Percentiles rank a stretch among this genome's conserved stretches.
phyloP scores from a whole-genome alignment of 208 protist species.

The Crithidia mellificae region DNA sequence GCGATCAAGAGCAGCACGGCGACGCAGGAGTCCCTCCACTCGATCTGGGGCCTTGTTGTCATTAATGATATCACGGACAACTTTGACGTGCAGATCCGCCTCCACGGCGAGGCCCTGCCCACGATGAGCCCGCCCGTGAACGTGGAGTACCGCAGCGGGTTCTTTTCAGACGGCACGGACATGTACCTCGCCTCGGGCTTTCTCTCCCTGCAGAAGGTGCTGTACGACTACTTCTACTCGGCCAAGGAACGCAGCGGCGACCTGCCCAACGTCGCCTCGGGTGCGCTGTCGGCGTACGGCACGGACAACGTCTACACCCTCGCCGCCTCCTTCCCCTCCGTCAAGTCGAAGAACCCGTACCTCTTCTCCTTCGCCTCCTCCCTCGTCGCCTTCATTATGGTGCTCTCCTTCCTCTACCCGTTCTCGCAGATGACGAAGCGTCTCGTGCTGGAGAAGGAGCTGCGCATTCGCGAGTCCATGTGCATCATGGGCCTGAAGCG shows the following conservation, averaged over 20 bases:
- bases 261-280: slow-evolving; percentile 30
- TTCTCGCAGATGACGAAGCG: slow-evolving; percentile 68
- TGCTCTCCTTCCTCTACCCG: slow-evolving; percentile 74
- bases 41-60: slow-evolving; percentile 50
- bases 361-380: slow-evolving; percentile 46
- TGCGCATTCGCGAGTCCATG: slow-evolving; percentile 74
- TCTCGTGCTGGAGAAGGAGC: slow-evolving; percentile 81
- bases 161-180: slow-evolving; percentile 30
- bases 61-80: slow-evolving; percentile 32
- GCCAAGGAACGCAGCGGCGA: too few species aligned
- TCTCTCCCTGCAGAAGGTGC: slow-evolving; percentile 44
- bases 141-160: slow-evolving; percentile 16
- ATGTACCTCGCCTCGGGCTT: slow-evolving; percentile 28
- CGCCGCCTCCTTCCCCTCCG: slow-evolving; percentile 32
- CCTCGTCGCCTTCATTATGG: slow-evolving; percentile 57
- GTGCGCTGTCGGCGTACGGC: slow-evolving; percentile 38
- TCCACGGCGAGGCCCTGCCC: slow-evolving; percentile 50
- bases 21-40: slow-evolving; percentile 48
- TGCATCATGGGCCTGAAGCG: slow-evolving; percentile 80
- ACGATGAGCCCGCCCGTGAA: slow-evolving; percentile 40
- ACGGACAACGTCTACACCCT: slow-evolving; percentile 29
- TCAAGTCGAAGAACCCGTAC: slow-evolving; percentile 38
- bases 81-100: slow-evolving; percentile 53
- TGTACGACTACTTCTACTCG: slow-evolving; percentile 38
- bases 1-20: slow-evolving; percentile 38